Percentiles rank a stretch among this genome's conserved stretches.
Conservation (phyloP, 352 stramenopile genomes). For the Phytophthora colocasiae region DNA sequence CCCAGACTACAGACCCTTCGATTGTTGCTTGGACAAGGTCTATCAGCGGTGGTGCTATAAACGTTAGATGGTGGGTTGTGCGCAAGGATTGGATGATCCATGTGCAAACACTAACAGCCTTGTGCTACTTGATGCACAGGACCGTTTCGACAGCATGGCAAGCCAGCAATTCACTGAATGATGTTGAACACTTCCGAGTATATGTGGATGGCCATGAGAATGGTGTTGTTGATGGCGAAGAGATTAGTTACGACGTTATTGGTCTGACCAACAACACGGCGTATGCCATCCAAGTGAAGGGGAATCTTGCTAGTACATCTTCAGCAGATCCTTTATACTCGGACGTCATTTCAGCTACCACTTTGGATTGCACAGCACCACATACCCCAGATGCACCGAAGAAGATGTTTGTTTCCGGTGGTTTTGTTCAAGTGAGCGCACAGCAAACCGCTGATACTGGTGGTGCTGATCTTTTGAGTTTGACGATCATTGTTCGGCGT, state of each 20-base stretch:
- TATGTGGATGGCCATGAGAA: conserved; percentile 32
- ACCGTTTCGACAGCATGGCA: conserved; percentile 28
- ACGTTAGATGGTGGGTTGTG: conserved; percentile 38
- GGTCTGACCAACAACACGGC: conserved; percentile 44
- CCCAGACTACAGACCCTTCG: conserved; percentile 11
- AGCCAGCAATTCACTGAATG: conserved; percentile 23
- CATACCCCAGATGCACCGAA: conserved; percentile 11
- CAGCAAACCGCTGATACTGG: conserved; percentile 46
- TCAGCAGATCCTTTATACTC: conserved; percentile 30
- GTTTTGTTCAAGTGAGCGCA: conserved; percentile 26
- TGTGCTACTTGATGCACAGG: conserved; percentile 20
- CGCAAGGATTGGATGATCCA: too few species aligned
- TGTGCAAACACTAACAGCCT: neutral
- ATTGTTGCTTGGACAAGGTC: conserved; percentile 13
- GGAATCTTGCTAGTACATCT: conserved; percentile 12
- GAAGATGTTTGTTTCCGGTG: conserved; percentile 18
- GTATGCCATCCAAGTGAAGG: conserved; percentile 40
- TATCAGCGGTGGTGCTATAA: conserved; percentile 43
- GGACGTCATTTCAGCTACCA: conserved; percentile 36
- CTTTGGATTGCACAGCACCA: conserved; percentile 28
- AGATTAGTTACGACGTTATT: conserved; percentile 35
- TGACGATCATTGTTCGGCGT: conserved; percentile 34
- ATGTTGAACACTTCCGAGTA: conserved; percentile 36
- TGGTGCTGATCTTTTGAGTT: conserved; percentile 32
- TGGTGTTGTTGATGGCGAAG: neutral